Evolutionary conservation across 1,284 basidiomycete species (phyloP).

Genomic region (Taiwanofungus camphoratus): DNA sequence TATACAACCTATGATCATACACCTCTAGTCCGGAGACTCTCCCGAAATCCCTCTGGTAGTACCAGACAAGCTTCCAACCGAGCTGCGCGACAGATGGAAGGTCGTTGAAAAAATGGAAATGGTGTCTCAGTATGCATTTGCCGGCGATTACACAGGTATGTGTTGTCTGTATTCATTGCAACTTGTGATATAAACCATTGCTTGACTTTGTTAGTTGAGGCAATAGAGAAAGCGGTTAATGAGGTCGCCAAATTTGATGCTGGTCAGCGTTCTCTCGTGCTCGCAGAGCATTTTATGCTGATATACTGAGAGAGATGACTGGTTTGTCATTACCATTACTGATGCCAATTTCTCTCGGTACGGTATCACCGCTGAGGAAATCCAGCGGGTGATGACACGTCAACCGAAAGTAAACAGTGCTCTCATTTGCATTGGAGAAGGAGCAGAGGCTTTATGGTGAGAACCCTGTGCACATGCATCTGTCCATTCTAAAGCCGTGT

Average conservation of each 20-base stretch:
- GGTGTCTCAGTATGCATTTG: constrained; percentile 61
- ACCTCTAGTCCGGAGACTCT: constrained; percentile 54
- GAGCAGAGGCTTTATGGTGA: constrained; percentile 56
- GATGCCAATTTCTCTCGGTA: constrained; percentile 65
- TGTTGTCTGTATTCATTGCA: not conserved
- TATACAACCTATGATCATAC: not conserved
- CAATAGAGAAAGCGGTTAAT: constrained; percentile 52
- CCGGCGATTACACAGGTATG: constrained; percentile 58
- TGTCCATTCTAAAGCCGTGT: not conserved
- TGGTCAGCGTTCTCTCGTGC: constrained; percentile 29
- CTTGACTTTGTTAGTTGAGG: constrained; percentile 41
- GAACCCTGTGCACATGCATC: constrained; percentile 11
- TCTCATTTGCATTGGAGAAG: constrained; percentile 64
- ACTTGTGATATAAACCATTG: constrained; percentile 6
- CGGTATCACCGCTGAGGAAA: constrained; percentile 53
- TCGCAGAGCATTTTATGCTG: not conserved
- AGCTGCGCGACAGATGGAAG: constrained; percentile 56
- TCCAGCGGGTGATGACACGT: constrained; percentile 51
- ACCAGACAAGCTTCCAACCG: constrained; percentile 39
- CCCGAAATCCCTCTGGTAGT: constrained; percentile 49
- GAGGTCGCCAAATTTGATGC: constrained; percentile 59
- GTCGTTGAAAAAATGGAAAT: constrained; percentile 63
- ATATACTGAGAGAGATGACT: constrained; percentile 41
- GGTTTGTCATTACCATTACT: constrained; percentile 65
- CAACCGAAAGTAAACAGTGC: constrained; percentile 61